Base-by-base conservation (phyloP, 108 stramenopile genomes). In the Skeletonema tropicum region DNA sequence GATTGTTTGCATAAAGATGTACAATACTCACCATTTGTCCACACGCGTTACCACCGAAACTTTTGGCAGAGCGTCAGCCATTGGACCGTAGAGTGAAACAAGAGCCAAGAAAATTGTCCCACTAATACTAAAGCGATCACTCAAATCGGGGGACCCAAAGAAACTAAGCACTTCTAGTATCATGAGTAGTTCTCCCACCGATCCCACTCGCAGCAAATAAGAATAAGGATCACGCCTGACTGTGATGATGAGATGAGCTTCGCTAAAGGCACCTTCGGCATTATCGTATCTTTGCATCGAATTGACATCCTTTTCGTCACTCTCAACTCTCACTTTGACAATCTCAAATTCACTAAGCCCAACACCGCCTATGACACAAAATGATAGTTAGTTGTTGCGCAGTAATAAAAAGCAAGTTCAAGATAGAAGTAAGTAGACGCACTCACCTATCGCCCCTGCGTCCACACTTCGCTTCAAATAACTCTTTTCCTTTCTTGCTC, bases 91-190 rank as follows among this genome's bases (percentile, higher is more conserved):
- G 46, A 79, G 67, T 31, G 71, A 68, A 63, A 79, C 78, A 66
- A 79, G 72, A 3, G 78, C 78, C 71, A 79, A 68, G 42, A 73
- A 79, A 39, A 79, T 73, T 61, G 78, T 79, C 39, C 78, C 78
- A 30, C 71, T 73, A 15, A 79, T 67, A 26, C 78, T 73, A 38
- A 79, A 79, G 1, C 78, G 64, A 14, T 33, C 71, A 29, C 66
- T 61, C 49, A 79, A 66, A 60, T 68, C 78, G 7, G 32, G 72
- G 48, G n/a, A 71, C 57, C 46, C 52, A 55, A 79, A 35, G 33
- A 79, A 79, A 61, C 71, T 73, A 39, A 79, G 31, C 10, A 79
- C 71, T 61, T 79, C 78, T 3, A 79, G 49, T 21, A 79, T 38
- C 78, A 79, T 79, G 15, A 79, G 64, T 62, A 79, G 49, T 61